Evolutionary conservation across 768 basidiomycete genomes (phyloP).

Genomic region (Calvatia gigantea): DNA sequence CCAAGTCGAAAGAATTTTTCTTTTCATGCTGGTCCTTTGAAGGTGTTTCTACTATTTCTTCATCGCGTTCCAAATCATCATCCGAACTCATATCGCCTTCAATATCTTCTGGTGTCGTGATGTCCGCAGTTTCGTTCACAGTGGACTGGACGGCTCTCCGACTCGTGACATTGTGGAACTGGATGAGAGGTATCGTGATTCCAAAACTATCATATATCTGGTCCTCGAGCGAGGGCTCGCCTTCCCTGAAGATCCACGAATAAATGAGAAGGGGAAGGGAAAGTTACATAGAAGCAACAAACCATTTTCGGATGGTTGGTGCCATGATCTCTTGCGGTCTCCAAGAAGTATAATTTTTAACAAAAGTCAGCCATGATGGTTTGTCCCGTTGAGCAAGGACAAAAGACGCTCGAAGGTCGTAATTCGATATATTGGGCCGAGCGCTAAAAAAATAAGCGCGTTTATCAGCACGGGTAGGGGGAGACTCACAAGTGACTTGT

Average conservation of each 20-base stretch:
- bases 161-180: slow-evolving; percentile 27
- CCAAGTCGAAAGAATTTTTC: background rate
- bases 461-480: too few relatives aligned
- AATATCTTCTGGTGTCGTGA: slow-evolving; percentile 11
- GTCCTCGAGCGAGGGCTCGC: slow-evolving; percentile 18
- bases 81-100: background rate
- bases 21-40: background rate
- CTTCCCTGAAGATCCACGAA: background rate
- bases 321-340: slow-evolving; percentile 18
- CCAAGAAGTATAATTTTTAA: slow-evolving; percentile 28
- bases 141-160: background rate
- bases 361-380: slow-evolving; percentile 25
- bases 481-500: slow-evolving; percentile 28
- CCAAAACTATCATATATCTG: slow-evolving; percentile 31
- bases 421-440: slow-evolving; percentile 20
- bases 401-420: slow-evolving; percentile 34
- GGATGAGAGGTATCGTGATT: slow-evolving; percentile 28
- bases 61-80: slow-evolving; percentile 12
- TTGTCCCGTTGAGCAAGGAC: slow-evolving; percentile 28
- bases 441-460: slow-evolving; percentile 19
- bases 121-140: background rate
- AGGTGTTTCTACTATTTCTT: slow-evolving; percentile 6
- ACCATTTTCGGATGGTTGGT: slow-evolving; percentile 21
- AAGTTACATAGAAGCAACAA: slow-evolving; percentile 27
- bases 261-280: background rate